Evolutionary conservation across 306 rosid species (phyloP), one percentile per base, ranked within the genome.

Genomic region (Rubus idaeus): DNA sequence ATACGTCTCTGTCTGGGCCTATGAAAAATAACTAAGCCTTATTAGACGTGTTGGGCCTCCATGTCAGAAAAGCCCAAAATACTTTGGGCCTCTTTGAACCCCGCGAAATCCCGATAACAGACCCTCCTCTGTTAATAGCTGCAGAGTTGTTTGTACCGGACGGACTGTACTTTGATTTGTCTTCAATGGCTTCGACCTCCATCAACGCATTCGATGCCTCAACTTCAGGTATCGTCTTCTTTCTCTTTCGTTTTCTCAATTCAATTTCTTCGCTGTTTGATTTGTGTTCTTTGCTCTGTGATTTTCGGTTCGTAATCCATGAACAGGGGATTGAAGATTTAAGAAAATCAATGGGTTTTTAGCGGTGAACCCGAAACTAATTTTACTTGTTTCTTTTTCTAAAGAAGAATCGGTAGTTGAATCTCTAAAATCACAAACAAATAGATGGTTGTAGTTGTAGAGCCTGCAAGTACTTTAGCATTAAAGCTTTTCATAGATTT

Each of bases 131-230:
- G 47, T 61, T 5, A 61, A 37, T 64, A 64, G 69, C 69, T 37
- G 6, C 47, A 7, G 3, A 49, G 16, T 42, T 42, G 16, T 42
- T 42, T 8, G 35, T 30, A 49, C 53, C 53, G 11, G 68, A 64
- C 55, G 30, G 58, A 46, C 13, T 1, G 14, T 4, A 69, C n/a
- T 14, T 49, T 30, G 5, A 2, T 37, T 37, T 20, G 44, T 47
- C 81, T 66, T 56, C 67, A 3, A 77, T 82, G 78, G 85, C 75
- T 1, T 46, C 56, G 6, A 73, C 44, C 77, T 41, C 78, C 26
- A 10, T 78, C 49, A 65, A 21, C 42, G 63, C 66, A 30, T 58
- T 68, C 78, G 75, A 74, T 5, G 56, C 75, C 70, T 77, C 81
- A 23, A 76, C 75, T 68, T 77, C 81, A 71, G 76, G 85, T 77